phyloP scores from a whole-genome alignment of 2,329 filamentous ascomycete species.

The Fusarium falciforme region DNA sequence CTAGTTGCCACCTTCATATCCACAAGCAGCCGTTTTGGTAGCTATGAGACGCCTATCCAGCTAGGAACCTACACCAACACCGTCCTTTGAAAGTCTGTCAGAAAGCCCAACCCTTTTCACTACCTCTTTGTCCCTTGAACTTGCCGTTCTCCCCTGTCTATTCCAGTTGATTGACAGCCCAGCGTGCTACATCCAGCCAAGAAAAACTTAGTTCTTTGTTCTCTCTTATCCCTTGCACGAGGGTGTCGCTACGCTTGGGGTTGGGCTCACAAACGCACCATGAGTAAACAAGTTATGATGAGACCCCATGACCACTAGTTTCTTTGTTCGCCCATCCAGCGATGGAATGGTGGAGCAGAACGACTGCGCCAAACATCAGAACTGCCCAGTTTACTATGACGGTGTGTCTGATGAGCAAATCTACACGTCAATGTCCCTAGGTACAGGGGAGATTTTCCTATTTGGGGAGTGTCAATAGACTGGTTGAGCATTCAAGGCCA shows the following conservation, averaged over 20 bases:
- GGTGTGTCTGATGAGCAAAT: not conserved
- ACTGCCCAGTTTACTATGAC: not conserved
- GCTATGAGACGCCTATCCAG: not conserved
- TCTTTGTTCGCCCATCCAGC: slow-evolving; percentile 12
- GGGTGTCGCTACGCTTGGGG: not conserved
- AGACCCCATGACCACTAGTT: not conserved
- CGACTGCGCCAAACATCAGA: not conserved
- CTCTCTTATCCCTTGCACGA: not conserved
- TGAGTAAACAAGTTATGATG: not conserved
- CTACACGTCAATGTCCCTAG: not conserved
- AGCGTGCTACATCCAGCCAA: not conserved
- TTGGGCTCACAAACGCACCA: not conserved
- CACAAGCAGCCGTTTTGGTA: not conserved
- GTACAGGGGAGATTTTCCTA: not conserved
- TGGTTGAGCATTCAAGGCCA: too few species aligned
- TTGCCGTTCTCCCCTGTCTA: not conserved
- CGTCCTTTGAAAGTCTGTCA: not conserved
- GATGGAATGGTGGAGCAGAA: not conserved
- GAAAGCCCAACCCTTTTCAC: not conserved
- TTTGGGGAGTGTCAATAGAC: not conserved
- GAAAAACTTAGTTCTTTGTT: slow-evolving; percentile 15
- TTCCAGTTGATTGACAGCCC: not conserved
- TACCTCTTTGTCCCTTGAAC: not conserved
- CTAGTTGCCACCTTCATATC: not conserved
- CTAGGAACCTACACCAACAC: not conserved